phyloP scores from a whole-genome alignment of 176 grass and related monocot genomes.

The Zea luxurians region DNA sequence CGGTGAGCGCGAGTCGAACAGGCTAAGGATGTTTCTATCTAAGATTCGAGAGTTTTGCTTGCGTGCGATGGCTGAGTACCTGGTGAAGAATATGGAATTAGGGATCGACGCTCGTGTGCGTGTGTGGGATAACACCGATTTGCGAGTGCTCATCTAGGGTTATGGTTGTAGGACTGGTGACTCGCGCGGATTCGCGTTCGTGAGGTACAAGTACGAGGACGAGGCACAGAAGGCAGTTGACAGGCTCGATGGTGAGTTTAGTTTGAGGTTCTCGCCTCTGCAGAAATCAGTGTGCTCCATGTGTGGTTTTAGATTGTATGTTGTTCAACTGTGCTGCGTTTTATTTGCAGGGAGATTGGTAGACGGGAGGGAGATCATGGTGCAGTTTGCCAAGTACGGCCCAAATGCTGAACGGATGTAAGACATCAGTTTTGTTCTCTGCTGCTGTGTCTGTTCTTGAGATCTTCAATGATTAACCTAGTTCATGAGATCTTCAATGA shows the following conservation, averaged over 20 bases:
- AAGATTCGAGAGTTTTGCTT: not conserved
- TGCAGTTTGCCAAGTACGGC: conserved; percentile 98
- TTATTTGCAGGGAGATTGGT: conserved; percentile 68
- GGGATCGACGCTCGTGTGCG: not conserved
- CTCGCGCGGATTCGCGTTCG: conserved; percentile 87
- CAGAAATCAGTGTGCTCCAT: not conserved
- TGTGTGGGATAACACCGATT: not conserved
- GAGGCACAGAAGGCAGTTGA: conserved; percentile 95
- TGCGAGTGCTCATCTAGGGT: conserved; percentile 23
- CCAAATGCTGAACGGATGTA: conserved; percentile 93
- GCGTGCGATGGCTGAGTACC: not conserved
- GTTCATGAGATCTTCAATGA: not conserved
- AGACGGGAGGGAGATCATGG: conserved; percentile 94
- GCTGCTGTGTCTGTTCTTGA: not conserved
- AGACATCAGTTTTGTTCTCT: conserved; percentile 25
- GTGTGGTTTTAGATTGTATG: not conserved
- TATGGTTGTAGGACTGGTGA: conserved; percentile 65
- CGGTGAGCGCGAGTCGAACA: conserved; percentile 46
- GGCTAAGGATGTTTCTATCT: not conserved
- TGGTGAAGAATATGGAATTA: not conserved
- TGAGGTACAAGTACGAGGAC: conserved; percentile 95
- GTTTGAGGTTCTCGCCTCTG: not conserved
- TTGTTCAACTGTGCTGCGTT: not conserved
- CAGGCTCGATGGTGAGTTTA: conserved; percentile 68
- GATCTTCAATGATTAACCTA: not conserved